phyloP scores from a whole-genome alignment of 306 rosid species.

The Quillaja saponaria region DNA sequence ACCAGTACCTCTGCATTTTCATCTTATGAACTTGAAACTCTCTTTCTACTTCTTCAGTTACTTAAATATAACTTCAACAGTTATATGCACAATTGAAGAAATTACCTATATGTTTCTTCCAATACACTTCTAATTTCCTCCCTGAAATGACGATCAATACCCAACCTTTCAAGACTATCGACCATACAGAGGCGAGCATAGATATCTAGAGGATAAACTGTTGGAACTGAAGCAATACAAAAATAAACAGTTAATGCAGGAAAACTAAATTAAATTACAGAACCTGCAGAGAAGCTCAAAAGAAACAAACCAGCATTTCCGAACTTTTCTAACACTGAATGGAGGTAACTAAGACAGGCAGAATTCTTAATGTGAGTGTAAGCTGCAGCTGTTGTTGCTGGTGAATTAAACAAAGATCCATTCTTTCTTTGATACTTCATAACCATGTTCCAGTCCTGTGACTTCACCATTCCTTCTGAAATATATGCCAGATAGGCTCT shows the following conservation, averaged over 20 bases:
- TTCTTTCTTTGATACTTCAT: constrained; percentile 79
- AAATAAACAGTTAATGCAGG: background rate
- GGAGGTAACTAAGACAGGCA: constrained; percentile 64
- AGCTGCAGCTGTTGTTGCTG: constrained; percentile 77
- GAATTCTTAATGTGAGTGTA: constrained; percentile 55
- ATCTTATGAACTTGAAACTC: too few relatives aligned
- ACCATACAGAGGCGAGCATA: constrained; percentile 70
- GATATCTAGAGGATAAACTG: constrained; percentile 68
- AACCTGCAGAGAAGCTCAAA: too few relatives aligned
- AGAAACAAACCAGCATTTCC: constrained; percentile 69
- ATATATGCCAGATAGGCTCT: constrained; percentile 71
- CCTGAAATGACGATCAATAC: constrained; percentile 64
- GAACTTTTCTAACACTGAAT: constrained; percentile 54
- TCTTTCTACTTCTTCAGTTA: too few relatives aligned
- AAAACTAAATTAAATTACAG: too few relatives aligned
- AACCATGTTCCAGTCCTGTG: constrained; percentile 58
- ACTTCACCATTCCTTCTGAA: constrained; percentile 65
- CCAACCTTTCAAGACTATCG: constrained; percentile 72
- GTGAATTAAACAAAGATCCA: constrained; percentile 80
- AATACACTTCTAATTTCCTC: constrained; percentile 63
- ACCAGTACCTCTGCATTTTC: too few relatives aligned
- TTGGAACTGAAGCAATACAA: constrained; percentile 70
- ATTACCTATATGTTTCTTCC: constrained; percentile 76
- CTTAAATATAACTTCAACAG: too few relatives aligned
- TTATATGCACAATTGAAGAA: constrained; percentile 14